Evolutionary conservation across 306 rosid species (phyloP), one percentile per base, ranked within the genome.

Genomic region (Ziziphus jujuba): DNA sequence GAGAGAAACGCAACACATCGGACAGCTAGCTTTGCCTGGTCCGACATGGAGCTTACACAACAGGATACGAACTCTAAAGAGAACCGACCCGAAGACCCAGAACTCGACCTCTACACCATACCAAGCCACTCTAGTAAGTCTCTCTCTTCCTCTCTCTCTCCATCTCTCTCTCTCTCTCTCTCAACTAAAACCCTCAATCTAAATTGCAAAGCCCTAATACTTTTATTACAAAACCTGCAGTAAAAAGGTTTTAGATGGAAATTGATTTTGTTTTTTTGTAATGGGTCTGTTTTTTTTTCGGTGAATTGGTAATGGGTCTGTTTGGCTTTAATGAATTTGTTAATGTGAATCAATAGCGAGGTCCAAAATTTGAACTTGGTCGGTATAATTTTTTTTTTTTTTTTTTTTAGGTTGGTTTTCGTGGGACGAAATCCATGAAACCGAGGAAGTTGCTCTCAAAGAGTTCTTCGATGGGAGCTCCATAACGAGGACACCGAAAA

Each of bases 341-440:
- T 66, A 28, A 49, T 49, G 14, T 28, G 34, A 31, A 7, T 34
- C 14, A 67, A 21, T 11, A 4, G 3, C 28, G 21, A n/a, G 16
- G 65, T 36, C 21, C 53, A n/a, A 43, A 20, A 8, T 25, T 21
- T 69, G 65, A 35, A 28, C 7, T 2, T 11, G 0, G n/a, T 40
- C 10, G 0, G n/a, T 40, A 7, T 20, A 3, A 49, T 65, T 74
- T 65, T 45, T 74, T n/a, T n/a, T n/a, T n/a, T n/a, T n/a, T n/a
- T n/a, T n/a, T n/a, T n/a, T n/a, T 25, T 3, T 77, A 93, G 99
- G 87, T 73, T 93, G 99, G 99, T 93, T 93, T 74, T 48, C 72
- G 76, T 93, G 99, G 99, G 97, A 88, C 59, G 95, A 88, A 57
- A 90, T 93, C 58, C 97, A 93, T 66, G 95, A 82, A 70, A 93